These are phyloP conservation scores for Beauveria sp. DNA, from an alignment of 2,329 filamentous ascomycete species.

Conservation along the genomic window DNA sequence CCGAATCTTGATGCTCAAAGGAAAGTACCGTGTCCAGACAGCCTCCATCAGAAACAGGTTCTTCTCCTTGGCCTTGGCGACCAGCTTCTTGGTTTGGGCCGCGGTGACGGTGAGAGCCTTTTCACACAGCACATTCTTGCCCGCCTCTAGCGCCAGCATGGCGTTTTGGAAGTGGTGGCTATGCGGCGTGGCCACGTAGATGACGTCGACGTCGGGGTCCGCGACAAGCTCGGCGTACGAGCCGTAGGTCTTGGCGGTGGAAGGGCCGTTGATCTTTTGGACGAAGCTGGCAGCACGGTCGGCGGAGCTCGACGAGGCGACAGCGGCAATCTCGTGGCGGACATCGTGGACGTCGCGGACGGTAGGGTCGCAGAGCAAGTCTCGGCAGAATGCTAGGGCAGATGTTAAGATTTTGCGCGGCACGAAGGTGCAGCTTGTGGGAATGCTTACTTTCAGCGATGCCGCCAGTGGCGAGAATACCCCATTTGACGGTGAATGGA, in stretches of 20 bases:
- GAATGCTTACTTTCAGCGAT: constrained; percentile 45
- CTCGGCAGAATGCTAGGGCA: constrained; percentile 57
- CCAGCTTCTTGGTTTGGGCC: constrained; percentile 63
- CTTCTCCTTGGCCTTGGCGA: constrained; percentile 65
- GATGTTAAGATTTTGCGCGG: neutral
- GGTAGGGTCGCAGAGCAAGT: constrained; percentile 67
- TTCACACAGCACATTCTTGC: constrained; percentile 85
- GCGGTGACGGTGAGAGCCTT: constrained; percentile 85
- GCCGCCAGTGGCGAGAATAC: constrained; percentile 53
- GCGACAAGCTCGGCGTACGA: constrained; percentile 75
- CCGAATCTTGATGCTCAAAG: constrained; percentile 67
- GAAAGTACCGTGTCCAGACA: constrained; percentile 86
- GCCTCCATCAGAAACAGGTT: constrained; percentile 75
- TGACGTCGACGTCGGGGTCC: constrained; percentile 71
- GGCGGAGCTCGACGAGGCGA: constrained; percentile 68
- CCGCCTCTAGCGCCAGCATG: constrained; percentile 73
- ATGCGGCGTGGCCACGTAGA: constrained; percentile 87
- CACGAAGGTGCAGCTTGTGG: neutral
- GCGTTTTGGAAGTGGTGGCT: constrained; percentile 90
- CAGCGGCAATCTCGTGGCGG: constrained; percentile 69
- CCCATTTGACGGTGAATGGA: constrained; percentile 48
- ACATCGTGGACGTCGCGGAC: constrained; percentile 64
- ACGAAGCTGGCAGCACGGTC: constrained; percentile 67
- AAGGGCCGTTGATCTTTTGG: constrained; percentile 59
- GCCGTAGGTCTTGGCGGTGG: constrained; percentile 64